Evolutionary conservation across 176 grass and related monocot genomes (phyloP).

Genomic region (Tillandsia fasciculata): DNA sequence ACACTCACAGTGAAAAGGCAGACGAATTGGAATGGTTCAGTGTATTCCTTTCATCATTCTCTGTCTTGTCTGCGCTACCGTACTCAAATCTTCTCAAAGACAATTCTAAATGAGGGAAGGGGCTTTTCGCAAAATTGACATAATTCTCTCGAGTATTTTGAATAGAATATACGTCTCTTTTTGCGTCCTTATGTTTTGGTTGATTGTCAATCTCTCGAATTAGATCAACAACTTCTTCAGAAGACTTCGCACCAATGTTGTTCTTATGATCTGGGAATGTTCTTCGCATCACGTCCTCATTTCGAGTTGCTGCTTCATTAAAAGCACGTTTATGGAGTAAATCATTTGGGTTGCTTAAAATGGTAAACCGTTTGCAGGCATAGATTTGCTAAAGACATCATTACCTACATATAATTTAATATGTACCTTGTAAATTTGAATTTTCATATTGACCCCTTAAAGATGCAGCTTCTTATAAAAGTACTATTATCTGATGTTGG

Average conservation of each 20-base stretch:
- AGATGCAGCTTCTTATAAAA: no score
- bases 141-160: constrained; percentile 21
- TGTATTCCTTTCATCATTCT: constrained; percentile 54
- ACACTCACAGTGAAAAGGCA: constrained; percentile 77
- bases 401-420: no score
- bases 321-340: constrained; percentile 12
- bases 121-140: constrained; percentile 23
- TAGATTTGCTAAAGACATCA: neutral
- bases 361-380: neutral
- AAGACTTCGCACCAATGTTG: constrained; percentile 23
- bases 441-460: no score
- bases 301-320: constrained; percentile 25
- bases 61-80: constrained; percentile 29
- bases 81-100: constrained; percentile 83
- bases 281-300: constrained; percentile 14
- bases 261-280: constrained; percentile 16
- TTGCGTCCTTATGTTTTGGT: constrained; percentile 2
- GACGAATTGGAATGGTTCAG: constrained; percentile 89
- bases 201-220: constrained; percentile 36
- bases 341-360: neutral
- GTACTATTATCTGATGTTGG: no score
- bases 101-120: constrained; percentile 52
- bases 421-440: no score
- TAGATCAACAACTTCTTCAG: constrained; percentile 28
- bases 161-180: constrained; percentile 16